These are phyloP conservation scores for Pisolithus thermaeus DNA, from an alignment of 1,284 basidiomycete genomes.

Conservation along the genomic window DNA sequence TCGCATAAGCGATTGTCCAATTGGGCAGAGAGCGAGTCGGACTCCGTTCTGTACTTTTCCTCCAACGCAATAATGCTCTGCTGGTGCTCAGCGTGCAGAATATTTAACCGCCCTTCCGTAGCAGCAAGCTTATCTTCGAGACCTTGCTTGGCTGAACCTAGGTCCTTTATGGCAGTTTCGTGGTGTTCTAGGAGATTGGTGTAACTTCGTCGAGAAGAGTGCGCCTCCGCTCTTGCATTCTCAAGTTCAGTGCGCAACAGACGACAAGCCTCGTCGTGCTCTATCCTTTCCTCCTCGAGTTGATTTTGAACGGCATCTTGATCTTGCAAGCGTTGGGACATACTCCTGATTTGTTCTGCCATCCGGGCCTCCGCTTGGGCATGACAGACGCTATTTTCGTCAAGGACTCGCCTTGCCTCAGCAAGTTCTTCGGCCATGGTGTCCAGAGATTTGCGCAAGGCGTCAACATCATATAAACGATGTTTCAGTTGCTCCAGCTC, in stretches of 20 bases:
- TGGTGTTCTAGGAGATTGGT: conserved; percentile 21
- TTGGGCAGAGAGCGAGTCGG: conserved; percentile 13
- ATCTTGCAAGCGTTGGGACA: conserved; percentile 13
- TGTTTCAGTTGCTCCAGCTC: conserved; percentile 4
- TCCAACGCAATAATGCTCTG: conserved; percentile 15
- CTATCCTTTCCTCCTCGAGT: conserved; percentile 2
- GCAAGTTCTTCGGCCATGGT: conserved; percentile 18
- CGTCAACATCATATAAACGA: conserved; percentile 1
- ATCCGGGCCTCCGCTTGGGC: conserved; percentile 16
- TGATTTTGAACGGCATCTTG: neutral
- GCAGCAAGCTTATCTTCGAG: conserved; percentile 19
- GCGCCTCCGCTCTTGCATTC: conserved; percentile 12
- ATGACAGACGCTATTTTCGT: conserved; percentile 15
- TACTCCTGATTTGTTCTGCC: conserved; percentile 15
- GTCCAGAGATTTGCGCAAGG: conserved; percentile 18
- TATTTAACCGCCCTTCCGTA: conserved; percentile 18
- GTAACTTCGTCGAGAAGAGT: conserved; percentile 19
- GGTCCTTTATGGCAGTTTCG: conserved; percentile 16
- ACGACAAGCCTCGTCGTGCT: conserved; percentile 11
- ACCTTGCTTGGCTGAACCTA: conserved; percentile 12
- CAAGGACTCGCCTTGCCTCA: conserved; percentile 9
- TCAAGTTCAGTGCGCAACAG: conserved; percentile 18
- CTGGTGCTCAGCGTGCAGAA: conserved; percentile 18
- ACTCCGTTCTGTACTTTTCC: conserved; percentile 13
- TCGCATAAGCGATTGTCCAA: conserved; percentile 26